Base-by-base conservation (phyloP, 495 filamentous ascomycete genomes). In the Lepraria neglecta region DNA sequence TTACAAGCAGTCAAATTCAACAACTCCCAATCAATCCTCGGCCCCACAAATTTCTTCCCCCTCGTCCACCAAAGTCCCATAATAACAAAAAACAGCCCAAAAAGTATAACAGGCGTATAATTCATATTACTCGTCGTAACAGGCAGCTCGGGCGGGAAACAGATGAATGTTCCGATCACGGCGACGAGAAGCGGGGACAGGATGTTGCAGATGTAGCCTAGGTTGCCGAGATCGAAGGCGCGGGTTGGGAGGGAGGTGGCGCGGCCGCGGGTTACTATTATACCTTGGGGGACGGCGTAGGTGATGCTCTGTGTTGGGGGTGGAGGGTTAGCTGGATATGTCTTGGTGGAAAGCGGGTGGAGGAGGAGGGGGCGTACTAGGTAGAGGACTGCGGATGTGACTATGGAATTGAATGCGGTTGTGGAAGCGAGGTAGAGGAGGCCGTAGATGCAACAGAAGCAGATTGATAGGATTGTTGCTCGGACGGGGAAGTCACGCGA, bases 361-460 rank as follows among this genome's bases (percentile, higher is more conserved):
- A 19, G 14, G 11, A 21, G 12, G 9, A 28, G 10, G 19, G 27
- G 0, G 10, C 55, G 15, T 60, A 66, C 64, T 12, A 76, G 59
- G 43, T 68, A 71, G 1, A 74, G 40, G 15, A 77, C 70, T 6
- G 74, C 68, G 3, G 72, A 70, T 1, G 74, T 73, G 38, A 77
- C 71, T 44, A 78, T 72, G 4, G 69, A 71, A 47, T 76, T 74
- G 62, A 77, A 77, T 7, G 76, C 76, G 4, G 70, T 71, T 4
- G 74, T 75, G 15, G 70, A 73, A 3, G 69, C 73, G 38, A 78
- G 61, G 52, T 75, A 76, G 12, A 78, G 67, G 0, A 76, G 62
- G 6, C 75, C 74, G 60, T 75, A 76, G 27, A 74, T 10, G 42
- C 52, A 59, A 19, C 61, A 62, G 52, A 78, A 74, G 17, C 62